Evolutionary conservation across 306 rosid species (phyloP), one percentile per base, ranked within the genome.

Genomic region (Medicago truncatula): DNA sequence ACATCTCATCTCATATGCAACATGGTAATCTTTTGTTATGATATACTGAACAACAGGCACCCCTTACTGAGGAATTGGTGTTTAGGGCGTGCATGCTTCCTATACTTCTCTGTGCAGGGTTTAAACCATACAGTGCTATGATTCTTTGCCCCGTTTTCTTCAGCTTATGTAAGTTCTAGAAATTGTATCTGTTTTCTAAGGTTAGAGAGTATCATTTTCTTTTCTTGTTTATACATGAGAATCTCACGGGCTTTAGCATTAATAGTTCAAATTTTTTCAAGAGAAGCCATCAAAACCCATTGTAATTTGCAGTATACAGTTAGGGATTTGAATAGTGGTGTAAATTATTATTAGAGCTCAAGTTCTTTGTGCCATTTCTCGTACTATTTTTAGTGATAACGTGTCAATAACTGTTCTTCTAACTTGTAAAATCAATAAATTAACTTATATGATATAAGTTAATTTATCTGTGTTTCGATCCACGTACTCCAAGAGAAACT

Each of bases 51-150:
- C 92, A 95, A 83, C 93, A 95, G 99, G 99, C 97, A 71, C 99
- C 97, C 59, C 16, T 90, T 70, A 92, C 97, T 0, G 97, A 92
- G 83, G 97, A 95, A 83, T 71, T 95, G 97, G 99, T 95, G 76
- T 92, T 95, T 83, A 82, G 99, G 76, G 97, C 99, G 2, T 92
- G 96, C 82, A 95, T 90, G 99, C 85, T 95, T 83, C 97, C 99
- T 5, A 80, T 92, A 75, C 99, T 95, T 80, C 89, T 92, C 36
- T 95, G 96, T 67, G 96, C 93, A 83, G 99, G 97, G 83, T 88
- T 95, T 75, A 83, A 82, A 60, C 71, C 88, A 28, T 63, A 56
- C 77, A 88, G 58, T n/a, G 83, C 84, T 69, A 83, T 90, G 62
- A 83, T 90, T 65, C 82, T 90, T 36, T 88, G 99, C 85, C 97